Conservation (phyloP, 169 alveolate genomes). For the Plasmodium adleri region DNA sequence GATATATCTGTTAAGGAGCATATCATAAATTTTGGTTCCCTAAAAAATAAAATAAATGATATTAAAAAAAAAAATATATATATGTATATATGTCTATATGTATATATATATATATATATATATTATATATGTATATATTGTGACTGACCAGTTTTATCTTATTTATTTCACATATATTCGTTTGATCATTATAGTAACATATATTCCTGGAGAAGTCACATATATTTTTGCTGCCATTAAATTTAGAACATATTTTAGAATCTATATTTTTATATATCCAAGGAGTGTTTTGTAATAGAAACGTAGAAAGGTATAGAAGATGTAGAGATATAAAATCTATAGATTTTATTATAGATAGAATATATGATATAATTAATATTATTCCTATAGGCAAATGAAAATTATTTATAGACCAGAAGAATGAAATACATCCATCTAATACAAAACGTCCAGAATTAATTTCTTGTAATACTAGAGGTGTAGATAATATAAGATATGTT, state of each 20-base stretch:
- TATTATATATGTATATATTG: not conserved
- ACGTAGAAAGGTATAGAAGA: constrained; percentile 17
- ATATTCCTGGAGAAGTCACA: constrained; percentile 42
- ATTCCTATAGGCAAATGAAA: constrained; percentile 45
- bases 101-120: not conserved
- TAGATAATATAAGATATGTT: constrained; percentile 21
- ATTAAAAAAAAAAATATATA: not conserved
- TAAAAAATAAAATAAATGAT: not conserved
- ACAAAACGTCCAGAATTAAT: constrained; percentile 57
- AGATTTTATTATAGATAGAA: constrained; percentile 45
- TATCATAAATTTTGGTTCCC: constrained; percentile 60
- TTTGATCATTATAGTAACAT: constrained; percentile 38
- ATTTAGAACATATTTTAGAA: constrained; percentile 48
- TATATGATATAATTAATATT: constrained; percentile 33
- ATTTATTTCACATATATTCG: constrained; percentile 31
- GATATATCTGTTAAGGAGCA: constrained; percentile 28
- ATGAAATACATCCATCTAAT: constrained; percentile 61
- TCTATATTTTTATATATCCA: constrained; percentile 59
- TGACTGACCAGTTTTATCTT: constrained; percentile 33
- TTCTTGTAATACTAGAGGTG: constrained; percentile 63
- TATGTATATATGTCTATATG: not conserved
- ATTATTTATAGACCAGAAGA: constrained; percentile 27
- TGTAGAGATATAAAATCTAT: constrained; percentile 41
- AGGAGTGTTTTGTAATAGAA: constrained; percentile 15
- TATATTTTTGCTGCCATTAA: constrained; percentile 47